phyloP scores from a whole-genome alignment of 2,329 filamentous ascomycete species.

The Phyllosticta citrichinensis region DNA sequence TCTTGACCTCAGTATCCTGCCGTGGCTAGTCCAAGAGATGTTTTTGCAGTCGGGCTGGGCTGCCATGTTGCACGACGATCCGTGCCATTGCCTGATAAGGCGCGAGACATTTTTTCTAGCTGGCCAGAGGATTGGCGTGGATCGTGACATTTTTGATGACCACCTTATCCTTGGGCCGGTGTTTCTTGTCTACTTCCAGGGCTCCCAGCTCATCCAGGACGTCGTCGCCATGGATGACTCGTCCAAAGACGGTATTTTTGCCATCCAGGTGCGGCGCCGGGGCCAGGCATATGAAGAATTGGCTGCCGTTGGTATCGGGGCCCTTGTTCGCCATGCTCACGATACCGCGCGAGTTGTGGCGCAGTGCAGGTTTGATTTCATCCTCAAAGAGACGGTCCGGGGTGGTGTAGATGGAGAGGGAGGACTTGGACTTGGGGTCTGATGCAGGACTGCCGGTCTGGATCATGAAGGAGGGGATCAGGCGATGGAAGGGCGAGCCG shows the following conservation, averaged over 20 bases:
- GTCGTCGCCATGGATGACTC: constrained; percentile 46
- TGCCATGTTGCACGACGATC: not conserved
- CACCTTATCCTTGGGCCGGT: constrained; percentile 56
- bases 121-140: constrained; percentile 71
- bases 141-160: constrained; percentile 61
- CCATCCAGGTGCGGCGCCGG: constrained; percentile 73
- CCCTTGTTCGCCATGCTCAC: constrained; percentile 75
- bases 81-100: not conserved
- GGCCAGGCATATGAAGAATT: constrained; percentile 74
- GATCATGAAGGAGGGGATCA: constrained; percentile 72
- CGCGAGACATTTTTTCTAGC: constrained; percentile 21
- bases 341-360: constrained; percentile 58
- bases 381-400: constrained; percentile 57
- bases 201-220: constrained; percentile 63
- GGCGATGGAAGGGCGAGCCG: constrained; percentile 64
- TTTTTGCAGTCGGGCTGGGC: not conserved
- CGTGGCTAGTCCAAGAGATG: not conserved
- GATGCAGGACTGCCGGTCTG: constrained; percentile 56
- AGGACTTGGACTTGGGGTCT: constrained; percentile 49
- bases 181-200: constrained; percentile 68
- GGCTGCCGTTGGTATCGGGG: constrained; percentile 61
- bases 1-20: not conserved
- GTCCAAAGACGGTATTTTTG: constrained; percentile 75
- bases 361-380: constrained; percentile 62
- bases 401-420: constrained; percentile 57